A percentile compares a stretch with the other conserved stretches of the same genome.
Evolutionary conservation across 768 basidiomycete genomes (phyloP).

Genomic region (Cytidiella melzeri): DNA sequence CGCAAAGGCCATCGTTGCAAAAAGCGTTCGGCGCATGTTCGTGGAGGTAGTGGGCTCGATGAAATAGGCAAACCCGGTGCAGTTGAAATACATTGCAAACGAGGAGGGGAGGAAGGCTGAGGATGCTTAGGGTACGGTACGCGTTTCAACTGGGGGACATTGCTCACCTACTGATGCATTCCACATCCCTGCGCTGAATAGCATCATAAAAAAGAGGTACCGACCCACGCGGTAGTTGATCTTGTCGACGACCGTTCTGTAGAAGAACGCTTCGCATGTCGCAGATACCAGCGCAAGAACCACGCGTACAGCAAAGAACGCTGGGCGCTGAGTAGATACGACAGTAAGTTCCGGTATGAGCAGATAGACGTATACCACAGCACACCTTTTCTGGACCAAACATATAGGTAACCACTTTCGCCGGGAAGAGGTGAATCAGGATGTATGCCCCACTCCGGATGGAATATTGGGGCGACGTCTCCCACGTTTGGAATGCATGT

Average conservation of each 20-base stretch:
- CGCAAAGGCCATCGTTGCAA: slow-evolving; percentile 68
- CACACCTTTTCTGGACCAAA: slow-evolving; percentile 70
- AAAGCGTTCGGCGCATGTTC: slow-evolving; percentile 51
- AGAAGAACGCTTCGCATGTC: slow-evolving; percentile 77
- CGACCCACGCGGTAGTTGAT: slow-evolving; percentile 88
- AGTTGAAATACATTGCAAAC: slow-evolving; percentile 88
- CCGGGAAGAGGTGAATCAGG: slow-evolving; percentile 67
- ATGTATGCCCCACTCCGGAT: slow-evolving; percentile 95
- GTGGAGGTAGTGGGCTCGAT: slow-evolving; percentile 49
- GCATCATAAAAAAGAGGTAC: slow-evolving; percentile 85
- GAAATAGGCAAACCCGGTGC: slow-evolving; percentile 70
- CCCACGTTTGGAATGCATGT: slow-evolving; percentile 97
- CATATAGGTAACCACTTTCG: slow-evolving; percentile 46
- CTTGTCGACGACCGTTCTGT: slow-evolving; percentile 70
- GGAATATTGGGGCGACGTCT: slow-evolving; percentile 85
- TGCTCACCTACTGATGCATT: slow-evolving; percentile 73
- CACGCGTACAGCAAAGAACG: slow-evolving; percentile 87
- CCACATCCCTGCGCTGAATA: slow-evolving; percentile 94
- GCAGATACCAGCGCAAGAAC: slow-evolving; percentile 68
- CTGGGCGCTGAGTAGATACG: slow-evolving; percentile 53
- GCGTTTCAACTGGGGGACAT: neutral
- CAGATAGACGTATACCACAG: neutral
- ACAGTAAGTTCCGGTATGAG: no score
- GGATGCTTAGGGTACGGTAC: slow-evolving; percentile 8
- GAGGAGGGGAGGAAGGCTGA: slow-evolving; percentile 91